Percentiles rank a stretch among this genome's conserved stretches.
phyloP scores from a whole-genome alignment of 352 stramenopile species.

The Pythium folliculosum region DNA sequence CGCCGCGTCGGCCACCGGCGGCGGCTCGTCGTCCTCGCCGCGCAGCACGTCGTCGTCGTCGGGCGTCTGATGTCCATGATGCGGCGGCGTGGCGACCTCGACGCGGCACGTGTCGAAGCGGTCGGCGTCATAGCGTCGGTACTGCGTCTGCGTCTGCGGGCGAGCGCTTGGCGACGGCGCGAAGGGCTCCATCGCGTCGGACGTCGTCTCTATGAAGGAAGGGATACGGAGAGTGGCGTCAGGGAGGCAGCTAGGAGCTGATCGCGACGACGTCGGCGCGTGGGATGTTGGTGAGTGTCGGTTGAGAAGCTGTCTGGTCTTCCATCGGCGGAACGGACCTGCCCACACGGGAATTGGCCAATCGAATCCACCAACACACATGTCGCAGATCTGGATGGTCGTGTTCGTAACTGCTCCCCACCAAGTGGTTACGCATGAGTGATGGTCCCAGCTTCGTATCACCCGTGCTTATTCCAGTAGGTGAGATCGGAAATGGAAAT shows the following conservation, averaged over 20 bases:
- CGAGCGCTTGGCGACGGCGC: background rate
- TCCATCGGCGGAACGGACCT: background rate
- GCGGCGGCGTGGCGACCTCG: background rate
- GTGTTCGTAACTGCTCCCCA: background rate
- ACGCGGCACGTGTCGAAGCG: background rate
- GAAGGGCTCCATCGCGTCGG: background rate
- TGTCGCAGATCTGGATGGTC: no score
- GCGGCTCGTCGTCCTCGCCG: conserved; percentile 6
- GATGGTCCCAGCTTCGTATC: background rate
- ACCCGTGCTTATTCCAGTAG: background rate
- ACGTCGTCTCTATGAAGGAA: background rate
- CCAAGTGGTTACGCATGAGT: background rate
- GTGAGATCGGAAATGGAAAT: background rate
- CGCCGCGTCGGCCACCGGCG: conserved; percentile 22
- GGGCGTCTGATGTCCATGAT: no score
- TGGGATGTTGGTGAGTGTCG: background rate
- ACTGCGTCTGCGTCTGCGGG: conserved; percentile 5
- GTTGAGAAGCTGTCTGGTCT: background rate
- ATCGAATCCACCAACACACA: background rate
- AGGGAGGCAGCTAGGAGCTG: no score
- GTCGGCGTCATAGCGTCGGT: conserved; percentile 24
- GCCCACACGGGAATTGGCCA: background rate
- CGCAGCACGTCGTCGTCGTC: conserved; percentile 1
- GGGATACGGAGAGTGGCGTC: no score
- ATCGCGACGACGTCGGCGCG: background rate